Evolutionary conservation across 2,329 filamentous ascomycete species (phyloP).

Genomic region (Hypoxylon sp.): DNA sequence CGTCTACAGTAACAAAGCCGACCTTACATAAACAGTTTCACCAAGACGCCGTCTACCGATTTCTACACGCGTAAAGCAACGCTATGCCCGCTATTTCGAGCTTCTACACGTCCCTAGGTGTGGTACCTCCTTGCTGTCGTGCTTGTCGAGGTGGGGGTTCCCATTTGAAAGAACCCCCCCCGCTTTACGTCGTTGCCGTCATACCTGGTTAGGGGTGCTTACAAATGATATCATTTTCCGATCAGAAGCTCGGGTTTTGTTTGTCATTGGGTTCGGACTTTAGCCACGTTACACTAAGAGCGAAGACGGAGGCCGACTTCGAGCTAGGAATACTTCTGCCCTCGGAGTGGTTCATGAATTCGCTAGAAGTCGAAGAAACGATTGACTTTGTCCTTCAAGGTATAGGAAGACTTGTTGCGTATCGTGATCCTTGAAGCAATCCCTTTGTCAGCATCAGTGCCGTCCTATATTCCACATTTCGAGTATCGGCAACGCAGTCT

Average conservation of each 20-base stretch:
- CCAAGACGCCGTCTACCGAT: slow-evolving; percentile 11
- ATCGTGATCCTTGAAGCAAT: background rate
- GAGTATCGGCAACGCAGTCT: slow-evolving; percentile 14
- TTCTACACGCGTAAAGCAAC: slow-evolving; percentile 15
- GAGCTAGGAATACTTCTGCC: background rate
- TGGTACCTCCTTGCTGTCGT: slow-evolving; percentile 15
- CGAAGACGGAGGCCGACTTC: slow-evolving; percentile 22
- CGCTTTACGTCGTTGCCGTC: slow-evolving; percentile 45
- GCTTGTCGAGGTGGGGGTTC: slow-evolving; percentile 4
- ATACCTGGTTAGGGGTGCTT: slow-evolving; percentile 43
- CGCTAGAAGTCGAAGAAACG: background rate
- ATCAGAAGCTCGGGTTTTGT: slow-evolving; percentile 34
- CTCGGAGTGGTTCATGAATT: too few relatives aligned
- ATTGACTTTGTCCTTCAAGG: background rate
- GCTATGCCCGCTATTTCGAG: slow-evolving; percentile 25
- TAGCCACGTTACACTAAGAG: slow-evolving; percentile 23
- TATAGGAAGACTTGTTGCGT: background rate
- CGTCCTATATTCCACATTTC: background rate
- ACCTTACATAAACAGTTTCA: slow-evolving; percentile 39
- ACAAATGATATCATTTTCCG: slow-evolving; percentile 49
- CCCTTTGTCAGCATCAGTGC: background rate
- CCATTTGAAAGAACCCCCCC: slow-evolving; percentile 34
- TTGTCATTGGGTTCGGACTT: slow-evolving; percentile 31
- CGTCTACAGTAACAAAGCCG: background rate
- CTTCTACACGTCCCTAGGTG: slow-evolving; percentile 3